Percentiles rank a stretch among this genome's conserved stretches.
Conservation (phyloP, 1,139 yeast species). For the Candida frijolesensis region DNA sequence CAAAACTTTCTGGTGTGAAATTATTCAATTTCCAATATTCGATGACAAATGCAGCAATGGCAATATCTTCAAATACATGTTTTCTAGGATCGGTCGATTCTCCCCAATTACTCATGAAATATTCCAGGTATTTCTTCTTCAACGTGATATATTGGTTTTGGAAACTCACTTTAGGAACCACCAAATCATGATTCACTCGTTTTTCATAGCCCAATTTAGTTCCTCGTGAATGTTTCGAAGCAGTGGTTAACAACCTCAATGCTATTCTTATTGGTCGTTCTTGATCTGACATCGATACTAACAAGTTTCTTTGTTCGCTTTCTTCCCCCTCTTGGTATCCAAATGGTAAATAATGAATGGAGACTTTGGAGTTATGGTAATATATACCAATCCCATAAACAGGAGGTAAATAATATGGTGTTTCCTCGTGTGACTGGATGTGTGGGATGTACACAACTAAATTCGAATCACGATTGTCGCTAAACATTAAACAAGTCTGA, state of each 20-base stretch:
- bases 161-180: constrained; percentile 79
- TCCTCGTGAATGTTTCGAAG: constrained; percentile 81
- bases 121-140: constrained; percentile 79
- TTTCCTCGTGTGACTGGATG: constrained; percentile 55
- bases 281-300: constrained; percentile 40
- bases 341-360: constrained; percentile 81
- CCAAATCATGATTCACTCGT: constrained; percentile 84
- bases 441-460: constrained; percentile 80
- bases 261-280: constrained; percentile 83
- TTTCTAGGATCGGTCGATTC: constrained; percentile 94
- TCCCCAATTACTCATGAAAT: constrained; percentile 80
- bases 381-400: constrained; percentile 81
- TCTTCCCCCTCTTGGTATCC: constrained; percentile 25
- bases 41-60: constrained; percentile 93
- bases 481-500: constrained; percentile 72
- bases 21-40: constrained; percentile 72
- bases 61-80: constrained; percentile 95
- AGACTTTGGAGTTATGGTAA: constrained; percentile 51
- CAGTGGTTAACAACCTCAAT: constrained; percentile 73
- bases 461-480: constrained; percentile 25
- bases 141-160: constrained; percentile 81
- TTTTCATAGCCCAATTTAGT: constrained; percentile 83
- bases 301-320: constrained; percentile 16
- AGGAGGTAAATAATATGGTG: constrained; percentile 87
- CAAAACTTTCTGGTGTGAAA: constrained; percentile 53